Percentiles rank a stretch among this genome's conserved stretches.
These are phyloP conservation scores for Endothia cerciana DNA, from an alignment of 2,329 filamentous ascomycete species.

Conservation along the genomic window DNA sequence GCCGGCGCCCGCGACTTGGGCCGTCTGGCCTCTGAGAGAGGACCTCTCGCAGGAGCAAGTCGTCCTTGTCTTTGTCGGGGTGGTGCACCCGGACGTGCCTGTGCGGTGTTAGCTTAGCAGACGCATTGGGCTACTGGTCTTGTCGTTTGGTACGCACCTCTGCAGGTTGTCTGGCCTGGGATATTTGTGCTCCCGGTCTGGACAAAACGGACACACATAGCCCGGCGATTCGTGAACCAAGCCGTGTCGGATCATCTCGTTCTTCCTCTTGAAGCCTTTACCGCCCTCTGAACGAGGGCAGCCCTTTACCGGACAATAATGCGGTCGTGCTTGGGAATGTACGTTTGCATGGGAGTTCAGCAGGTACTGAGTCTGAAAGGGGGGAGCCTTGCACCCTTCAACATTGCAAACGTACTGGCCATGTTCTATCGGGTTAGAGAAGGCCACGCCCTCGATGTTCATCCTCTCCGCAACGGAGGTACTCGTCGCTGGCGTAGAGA, in stretches of 20 bases:
- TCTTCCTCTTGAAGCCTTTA: slow-evolving; percentile 73
- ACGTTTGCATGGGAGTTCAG: slow-evolving; percentile 80
- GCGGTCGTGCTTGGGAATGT: slow-evolving; percentile 66
- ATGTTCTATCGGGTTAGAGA: slow-evolving; percentile 48
- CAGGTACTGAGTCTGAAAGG: slow-evolving; percentile 78
- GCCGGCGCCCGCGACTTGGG: slow-evolving; percentile 76
- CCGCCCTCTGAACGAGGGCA: slow-evolving; percentile 67
- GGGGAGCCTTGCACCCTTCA: slow-evolving; percentile 68
- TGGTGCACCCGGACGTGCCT: slow-evolving; percentile 95
- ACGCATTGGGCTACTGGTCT: no score
- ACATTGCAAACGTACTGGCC: slow-evolving; percentile 62
- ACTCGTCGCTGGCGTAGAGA: slow-evolving; percentile 46
- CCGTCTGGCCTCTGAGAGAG: slow-evolving; percentile 85
- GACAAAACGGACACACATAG: slow-evolving; percentile 95
- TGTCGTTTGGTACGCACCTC: slow-evolving; percentile 67
- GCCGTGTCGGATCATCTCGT: slow-evolving; percentile 76
- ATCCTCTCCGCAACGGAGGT: slow-evolving; percentile 54
- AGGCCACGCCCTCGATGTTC: slow-evolving; percentile 55
- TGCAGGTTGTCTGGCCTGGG: slow-evolving; percentile 95
- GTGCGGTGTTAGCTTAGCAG: slow-evolving; percentile 27
- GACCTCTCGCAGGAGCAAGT: slow-evolving; percentile 78
- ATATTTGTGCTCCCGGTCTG: slow-evolving; percentile 91
- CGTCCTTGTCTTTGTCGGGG: slow-evolving; percentile 85
- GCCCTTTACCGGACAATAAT: slow-evolving; percentile 66
- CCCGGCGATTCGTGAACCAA: slow-evolving; percentile 93